These are phyloP conservation scores for Xylaria sp. DNA, from an alignment of 2,329 filamentous ascomycete species.

Conservation along the genomic window DNA sequence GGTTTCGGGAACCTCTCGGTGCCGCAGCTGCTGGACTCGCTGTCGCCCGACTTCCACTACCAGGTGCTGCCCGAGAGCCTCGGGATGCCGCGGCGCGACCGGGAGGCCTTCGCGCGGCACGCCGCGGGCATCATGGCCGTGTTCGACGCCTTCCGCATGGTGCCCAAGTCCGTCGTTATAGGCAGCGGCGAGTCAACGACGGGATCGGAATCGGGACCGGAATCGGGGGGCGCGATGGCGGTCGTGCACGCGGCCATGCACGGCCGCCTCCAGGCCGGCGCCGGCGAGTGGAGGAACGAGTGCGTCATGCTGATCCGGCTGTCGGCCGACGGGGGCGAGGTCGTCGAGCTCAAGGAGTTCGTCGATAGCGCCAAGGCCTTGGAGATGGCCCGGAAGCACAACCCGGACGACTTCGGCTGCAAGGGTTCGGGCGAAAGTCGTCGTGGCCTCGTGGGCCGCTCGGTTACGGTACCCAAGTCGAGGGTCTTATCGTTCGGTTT, in stretches of 20 bases:
- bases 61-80: slow-evolving; percentile 44
- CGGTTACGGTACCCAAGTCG: slow-evolving; percentile 7
- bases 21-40: slow-evolving; percentile 39
- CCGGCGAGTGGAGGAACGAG: slow-evolving; percentile 36
- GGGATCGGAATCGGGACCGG: no score
- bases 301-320: slow-evolving; percentile 39
- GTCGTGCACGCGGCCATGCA: slow-evolving; percentile 43
- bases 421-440: background rate
- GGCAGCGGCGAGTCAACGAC: no score
- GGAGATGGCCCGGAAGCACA: slow-evolving; percentile 38
- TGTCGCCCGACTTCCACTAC: slow-evolving; percentile 43
- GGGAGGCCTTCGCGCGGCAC: slow-evolving; percentile 42
- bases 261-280: slow-evolving; percentile 30
- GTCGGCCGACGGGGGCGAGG: slow-evolving; percentile 31
- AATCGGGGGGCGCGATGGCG: slow-evolving; percentile 38
- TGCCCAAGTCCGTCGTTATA: slow-evolving; percentile 39
- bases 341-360: slow-evolving; percentile 42
- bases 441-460: background rate
- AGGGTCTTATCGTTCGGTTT: slow-evolving; percentile 15
- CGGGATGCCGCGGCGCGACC: slow-evolving; percentile 40
- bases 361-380: slow-evolving; percentile 46
- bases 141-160: slow-evolving; percentile 45
- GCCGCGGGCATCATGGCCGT: slow-evolving; percentile 45
- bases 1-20: slow-evolving; percentile 46
- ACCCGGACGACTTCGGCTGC: slow-evolving; percentile 34